A percentile compares a stretch with the other conserved stretches of the same genome.
Conservation (phyloP, 2,329 filamentous ascomycete species). For the Aspergillus sp. region DNA sequence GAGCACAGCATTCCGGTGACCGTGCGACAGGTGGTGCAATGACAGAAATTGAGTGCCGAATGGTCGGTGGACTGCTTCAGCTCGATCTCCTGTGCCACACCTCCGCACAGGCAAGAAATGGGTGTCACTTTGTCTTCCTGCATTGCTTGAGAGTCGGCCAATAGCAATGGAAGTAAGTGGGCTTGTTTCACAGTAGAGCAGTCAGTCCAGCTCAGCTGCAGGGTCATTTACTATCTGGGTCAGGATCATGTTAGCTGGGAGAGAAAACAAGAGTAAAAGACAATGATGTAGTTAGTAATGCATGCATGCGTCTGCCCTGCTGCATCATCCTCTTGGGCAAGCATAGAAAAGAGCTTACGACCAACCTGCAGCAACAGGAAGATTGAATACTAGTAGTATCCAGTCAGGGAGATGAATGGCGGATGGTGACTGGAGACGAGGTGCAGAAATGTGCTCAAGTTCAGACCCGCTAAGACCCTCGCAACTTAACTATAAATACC, state of each 20-base stretch:
- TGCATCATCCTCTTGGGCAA: not conserved
- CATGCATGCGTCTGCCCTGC: not conserved
- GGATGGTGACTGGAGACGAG: not conserved
- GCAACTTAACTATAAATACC: conserved; percentile 27
- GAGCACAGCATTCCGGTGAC: conserved; percentile 51
- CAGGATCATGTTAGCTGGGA: not conserved
- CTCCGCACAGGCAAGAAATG: conserved; percentile 35
- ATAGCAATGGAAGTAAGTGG: not conserved
- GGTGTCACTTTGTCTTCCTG: conserved; percentile 10
- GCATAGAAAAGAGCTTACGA: not conserved
- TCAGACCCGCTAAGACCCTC: not conserved
- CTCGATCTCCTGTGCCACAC: conserved; percentile 26
- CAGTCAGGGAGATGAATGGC: not conserved
- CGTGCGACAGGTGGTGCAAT: conserved; percentile 55
- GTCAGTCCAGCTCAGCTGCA: not conserved
- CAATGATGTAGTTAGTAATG: not conserved
- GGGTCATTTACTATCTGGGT: not conserved
- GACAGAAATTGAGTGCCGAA: conserved; percentile 47
- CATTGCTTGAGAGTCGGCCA: not conserved
- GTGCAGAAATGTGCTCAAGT: conserved; percentile 32
- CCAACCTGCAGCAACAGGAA: not conserved
- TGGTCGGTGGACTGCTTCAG: conserved; percentile 26
- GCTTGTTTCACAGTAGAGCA: not conserved
- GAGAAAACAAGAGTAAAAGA: not conserved
- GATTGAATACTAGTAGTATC: not conserved